A percentile compares a stretch with the other conserved stretches of the same genome.
phyloP scores from a whole-genome alignment of 495 filamentous ascomycete species.

The Hamigera avellanea region DNA sequence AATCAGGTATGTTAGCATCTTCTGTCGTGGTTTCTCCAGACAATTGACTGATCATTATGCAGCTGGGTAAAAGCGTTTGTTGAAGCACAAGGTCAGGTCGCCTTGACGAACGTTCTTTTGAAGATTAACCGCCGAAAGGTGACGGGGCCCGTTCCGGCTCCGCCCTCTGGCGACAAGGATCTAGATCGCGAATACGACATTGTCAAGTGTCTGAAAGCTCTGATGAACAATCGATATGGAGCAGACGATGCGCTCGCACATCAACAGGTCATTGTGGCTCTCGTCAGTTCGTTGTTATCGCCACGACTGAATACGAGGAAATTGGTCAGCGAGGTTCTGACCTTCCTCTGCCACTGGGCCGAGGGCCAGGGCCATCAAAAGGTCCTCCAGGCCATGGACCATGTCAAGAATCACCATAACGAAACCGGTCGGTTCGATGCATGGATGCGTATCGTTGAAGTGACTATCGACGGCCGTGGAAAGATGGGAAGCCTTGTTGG shows the following conservation, averaged over 20 bases:
- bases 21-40: not conserved
- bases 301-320: conserved; percentile 86
- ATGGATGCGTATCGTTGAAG: conserved; percentile 98
- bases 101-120: conserved; percentile 81
- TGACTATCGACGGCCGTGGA: conserved; percentile 89
- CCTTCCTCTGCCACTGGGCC: conserved; percentile 94
- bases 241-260: conserved; percentile 93
- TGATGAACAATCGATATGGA: conserved; percentile 99
- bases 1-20: conserved; percentile 46
- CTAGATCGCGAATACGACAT: conserved; percentile 95
- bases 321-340: conserved; percentile 90
- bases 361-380: conserved; percentile 90
- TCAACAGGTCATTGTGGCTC: conserved; percentile 76
- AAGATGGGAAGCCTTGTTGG: conserved; percentile 98
- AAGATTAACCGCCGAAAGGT: conserved; percentile 86
- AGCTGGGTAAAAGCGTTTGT: conserved; percentile 94
- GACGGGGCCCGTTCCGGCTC: conserved; percentile 56
- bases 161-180: conserved; percentile 65
- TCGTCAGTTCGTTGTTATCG: conserved; percentile 79
- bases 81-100: conserved; percentile 94
- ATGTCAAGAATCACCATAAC: conserved; percentile 76
- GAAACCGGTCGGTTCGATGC: conserved; percentile 96
- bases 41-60: not conserved
- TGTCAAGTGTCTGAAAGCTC: conserved; percentile 88
- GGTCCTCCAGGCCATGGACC: conserved; percentile 86